phyloP scores from a whole-genome alignment of 1,284 basidiomycete species.

The Kwoniella shivajii region DNA sequence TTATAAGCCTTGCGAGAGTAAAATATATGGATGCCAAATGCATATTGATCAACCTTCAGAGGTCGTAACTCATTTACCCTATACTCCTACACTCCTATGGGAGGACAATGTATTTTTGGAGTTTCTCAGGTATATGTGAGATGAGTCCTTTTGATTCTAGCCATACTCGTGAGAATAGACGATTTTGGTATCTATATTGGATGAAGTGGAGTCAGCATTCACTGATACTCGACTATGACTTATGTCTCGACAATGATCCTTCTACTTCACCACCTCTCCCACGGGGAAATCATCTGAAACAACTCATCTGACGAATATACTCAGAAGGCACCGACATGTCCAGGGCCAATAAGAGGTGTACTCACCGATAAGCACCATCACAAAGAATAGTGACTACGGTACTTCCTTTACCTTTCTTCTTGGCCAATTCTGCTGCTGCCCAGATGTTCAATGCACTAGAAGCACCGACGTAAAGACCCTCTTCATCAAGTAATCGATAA shows the following conservation, averaged over 20 bases:
- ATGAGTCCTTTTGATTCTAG: slow-evolving; percentile 78
- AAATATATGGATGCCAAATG: not conserved
- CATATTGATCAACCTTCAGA: not conserved
- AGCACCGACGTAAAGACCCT: slow-evolving; percentile 95
- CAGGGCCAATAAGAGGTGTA: slow-evolving; percentile 1
- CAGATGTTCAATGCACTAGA: slow-evolving; percentile 95
- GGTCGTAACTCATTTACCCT: not conserved
- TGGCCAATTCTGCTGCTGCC: slow-evolving; percentile 84
- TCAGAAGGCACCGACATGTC: no score
- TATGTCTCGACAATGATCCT: not conserved
- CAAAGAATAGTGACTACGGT: slow-evolving; percentile 88
- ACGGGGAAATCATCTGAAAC: no score
- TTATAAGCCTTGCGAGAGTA: no score
- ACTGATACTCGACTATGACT: not conserved
- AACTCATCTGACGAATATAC: no score
- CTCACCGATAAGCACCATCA: slow-evolving; percentile 84
- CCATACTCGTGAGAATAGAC: slow-evolving; percentile 96
- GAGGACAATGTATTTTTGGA: slow-evolving; percentile 86
- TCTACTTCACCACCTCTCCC: not conserved
- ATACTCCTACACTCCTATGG: slow-evolving; percentile 34
- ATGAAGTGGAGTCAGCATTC: not conserved
- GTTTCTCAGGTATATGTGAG: slow-evolving; percentile 75
- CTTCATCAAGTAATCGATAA: slow-evolving; percentile 87
- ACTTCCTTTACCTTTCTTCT: slow-evolving; percentile 75
- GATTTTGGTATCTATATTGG: slow-evolving; percentile 73